Conservation (phyloP, 805 yeast species). For the Wickerhamomyces bovis region DNA sequence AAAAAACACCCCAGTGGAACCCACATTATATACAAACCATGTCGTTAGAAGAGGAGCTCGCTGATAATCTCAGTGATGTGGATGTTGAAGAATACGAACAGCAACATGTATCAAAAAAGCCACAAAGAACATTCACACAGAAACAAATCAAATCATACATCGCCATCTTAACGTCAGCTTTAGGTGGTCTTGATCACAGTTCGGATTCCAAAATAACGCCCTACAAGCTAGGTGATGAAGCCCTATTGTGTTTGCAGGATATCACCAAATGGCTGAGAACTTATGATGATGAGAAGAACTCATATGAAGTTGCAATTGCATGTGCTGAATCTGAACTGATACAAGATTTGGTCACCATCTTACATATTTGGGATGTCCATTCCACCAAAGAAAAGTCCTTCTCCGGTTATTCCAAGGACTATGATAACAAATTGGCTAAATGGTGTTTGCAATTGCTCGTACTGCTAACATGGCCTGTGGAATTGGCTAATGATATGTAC, state of each 20-base stretch:
- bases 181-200: constrained; percentile 82
- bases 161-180: constrained; percentile 74
- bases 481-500: constrained; percentile 44
- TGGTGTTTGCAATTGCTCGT: constrained; percentile 76
- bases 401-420: constrained; percentile 28
- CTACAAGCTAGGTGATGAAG: constrained; percentile 84
- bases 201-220: constrained; percentile 40
- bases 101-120: background rate
- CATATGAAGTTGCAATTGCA: constrained; percentile 82
- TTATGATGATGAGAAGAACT: constrained; percentile 66
- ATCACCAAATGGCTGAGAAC: constrained; percentile 80
- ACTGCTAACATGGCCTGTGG: constrained; percentile 80
- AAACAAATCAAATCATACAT: constrained; percentile 55
- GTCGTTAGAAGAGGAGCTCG: constrained; percentile 8
- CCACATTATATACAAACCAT: too few species aligned
- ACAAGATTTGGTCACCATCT: constrained; percentile 68
- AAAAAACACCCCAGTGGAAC: too few species aligned
- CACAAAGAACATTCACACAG: constrained; percentile 1
- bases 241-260: constrained; percentile 67
- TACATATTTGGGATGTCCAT: constrained; percentile 63
- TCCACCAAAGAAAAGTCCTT: constrained; percentile 22
- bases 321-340: constrained; percentile 77
- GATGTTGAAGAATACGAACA: background rate
- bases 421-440: constrained; percentile 56
- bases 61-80: constrained; percentile 1